Base-by-base conservation (phyloP, 2,329 filamentous ascomycete genomes). In the Paraphoma chrysanthemicola region DNA sequence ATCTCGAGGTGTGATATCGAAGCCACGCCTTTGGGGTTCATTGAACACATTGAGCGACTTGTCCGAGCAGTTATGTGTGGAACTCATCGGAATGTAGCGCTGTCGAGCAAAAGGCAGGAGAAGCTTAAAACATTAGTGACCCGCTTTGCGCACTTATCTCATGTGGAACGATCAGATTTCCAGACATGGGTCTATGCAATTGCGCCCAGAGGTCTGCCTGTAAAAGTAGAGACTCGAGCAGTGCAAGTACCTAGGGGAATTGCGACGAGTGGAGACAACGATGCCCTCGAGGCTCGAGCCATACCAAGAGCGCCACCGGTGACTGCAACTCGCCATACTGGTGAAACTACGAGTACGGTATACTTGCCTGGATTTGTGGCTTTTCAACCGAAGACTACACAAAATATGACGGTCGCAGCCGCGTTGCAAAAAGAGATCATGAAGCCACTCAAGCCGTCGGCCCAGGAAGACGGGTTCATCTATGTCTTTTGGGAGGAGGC, bases 401-500 rank as follows among this genome's bases (percentile, higher is more conserved):
- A 17, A 16, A n/a, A 16, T 11, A 8, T 51, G 1, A 47, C 44
- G 10, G 41, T 55, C 0, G 36, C 23, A 3, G 28, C 36, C 0
- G 60, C 54, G 1, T 14, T 63, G 3, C 14, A 31, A 16, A 7
- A 29, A 4, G 30, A 29, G 2, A 55, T 55, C 12, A 17, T 14
- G 8, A n/a, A 45, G 30, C 49, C 51, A 6, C 43, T 62, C 9
- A 53, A 42, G 9, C 1, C 28, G 2, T 53, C 45, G 11, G 59
- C 58, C 4, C n/a, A 23, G 23, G 51, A 54, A 3, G 5, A 28
- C 1, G 63, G 63, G 6, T 59, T 38, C 16, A 56, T 64, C 9
- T 66, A 67, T 46, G 57, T 64, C 8, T 67, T 63, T 43, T 66
- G 64, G 64, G 51, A 59, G 11, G 38, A 47, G 10, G 29, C 16